A percentile compares a stretch with the other conserved stretches of the same genome.
These are phyloP conservation scores for Pichia kudriavzevii DNA, from an alignment of 1,139 yeast genomes.

Conservation along the genomic window DNA sequence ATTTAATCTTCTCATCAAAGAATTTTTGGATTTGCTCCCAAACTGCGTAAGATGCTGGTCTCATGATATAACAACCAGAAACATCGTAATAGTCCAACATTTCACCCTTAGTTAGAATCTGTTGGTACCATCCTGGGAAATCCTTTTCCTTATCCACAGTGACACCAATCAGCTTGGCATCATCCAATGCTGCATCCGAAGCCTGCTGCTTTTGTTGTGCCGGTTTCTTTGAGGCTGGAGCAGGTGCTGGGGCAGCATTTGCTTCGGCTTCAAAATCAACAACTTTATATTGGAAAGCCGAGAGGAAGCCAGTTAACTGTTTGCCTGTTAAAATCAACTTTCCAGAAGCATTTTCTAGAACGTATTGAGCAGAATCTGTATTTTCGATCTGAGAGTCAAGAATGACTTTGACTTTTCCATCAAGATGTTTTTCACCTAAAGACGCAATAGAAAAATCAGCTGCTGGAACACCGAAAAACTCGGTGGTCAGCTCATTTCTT, in stretches of 20 bases:
- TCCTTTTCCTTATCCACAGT: slow-evolving; percentile 89
- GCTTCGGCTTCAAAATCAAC: slow-evolving; percentile 56
- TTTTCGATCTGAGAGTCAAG: slow-evolving; percentile 50
- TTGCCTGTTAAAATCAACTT: slow-evolving; percentile 51
- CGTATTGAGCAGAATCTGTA: slow-evolving; percentile 37
- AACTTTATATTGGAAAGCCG: slow-evolving; percentile 46
- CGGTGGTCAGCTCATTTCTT: slow-evolving; percentile 65
- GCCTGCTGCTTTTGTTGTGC: slow-evolving; percentile 25
- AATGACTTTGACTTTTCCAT: slow-evolving; percentile 58
- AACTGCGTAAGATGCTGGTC: slow-evolving; percentile 89
- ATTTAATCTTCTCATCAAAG: slow-evolving; percentile 75
- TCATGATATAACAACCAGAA: slow-evolving; percentile 95
- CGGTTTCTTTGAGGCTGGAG: slow-evolving; percentile 6
- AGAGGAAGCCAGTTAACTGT: slow-evolving; percentile 46
- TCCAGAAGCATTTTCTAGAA: slow-evolving; percentile 51
- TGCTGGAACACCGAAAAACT: slow-evolving; percentile 56
- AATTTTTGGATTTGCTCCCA: slow-evolving; percentile 93
- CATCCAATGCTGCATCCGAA: slow-evolving; percentile 56
- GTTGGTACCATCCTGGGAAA: slow-evolving; percentile 96
- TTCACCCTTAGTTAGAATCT: slow-evolving; percentile 91
- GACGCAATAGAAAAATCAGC: slow-evolving; percentile 62
- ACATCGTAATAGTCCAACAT: slow-evolving; percentile 98
- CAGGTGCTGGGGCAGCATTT: slow-evolving; percentile 33
- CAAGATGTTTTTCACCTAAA: slow-evolving; percentile 41
- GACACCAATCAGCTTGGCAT: slow-evolving; percentile 91